Evolutionary conservation across 148 eudicot genomes (phyloP).

Genomic region (Chenopodium album): DNA sequence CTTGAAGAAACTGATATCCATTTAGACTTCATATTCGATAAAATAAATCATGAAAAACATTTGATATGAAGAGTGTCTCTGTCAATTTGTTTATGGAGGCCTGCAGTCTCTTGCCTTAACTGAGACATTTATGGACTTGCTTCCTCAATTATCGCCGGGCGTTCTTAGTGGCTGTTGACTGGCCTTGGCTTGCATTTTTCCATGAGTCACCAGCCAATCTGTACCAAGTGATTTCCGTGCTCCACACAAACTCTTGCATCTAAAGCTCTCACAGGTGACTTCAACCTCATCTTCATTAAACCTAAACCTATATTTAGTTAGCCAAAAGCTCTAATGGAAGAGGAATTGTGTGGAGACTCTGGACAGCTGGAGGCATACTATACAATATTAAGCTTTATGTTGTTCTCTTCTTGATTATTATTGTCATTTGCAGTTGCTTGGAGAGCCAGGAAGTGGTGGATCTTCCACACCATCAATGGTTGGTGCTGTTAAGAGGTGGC

Average conservation of each 20-base stretch:
- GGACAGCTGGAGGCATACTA: not conserved
- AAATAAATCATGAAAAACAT: too few species aligned
- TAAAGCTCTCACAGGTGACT: not conserved
- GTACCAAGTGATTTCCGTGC: not conserved
- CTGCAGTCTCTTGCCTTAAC: not conserved
- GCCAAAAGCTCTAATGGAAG: not conserved
- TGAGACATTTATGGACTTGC: not conserved
- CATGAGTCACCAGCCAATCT: not conserved
- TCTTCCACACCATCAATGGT: slow-evolving; percentile 99
- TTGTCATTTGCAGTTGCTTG: slow-evolving; percentile 63
- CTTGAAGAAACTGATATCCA: too few species aligned
- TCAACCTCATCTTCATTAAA: not conserved
- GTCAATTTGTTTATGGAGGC: not conserved
- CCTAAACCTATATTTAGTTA: not conserved
- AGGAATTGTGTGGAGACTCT: not conserved
- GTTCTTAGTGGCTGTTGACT: not conserved
- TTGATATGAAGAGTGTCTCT: not conserved
- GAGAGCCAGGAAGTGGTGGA: slow-evolving; percentile 98
- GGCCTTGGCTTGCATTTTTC: not conserved
- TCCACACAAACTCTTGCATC: not conserved
- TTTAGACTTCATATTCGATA: too few species aligned
- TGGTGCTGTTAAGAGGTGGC: slow-evolving; percentile 98
- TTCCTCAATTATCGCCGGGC: not conserved
- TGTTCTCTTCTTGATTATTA: slow-evolving; percentile 7
- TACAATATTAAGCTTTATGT: not conserved